Percentiles rank a stretch among this genome's conserved stretches.
Evolutionary conservation across 2,329 filamentous ascomycete species (phyloP).

Genomic region (Diaporthe sp.): DNA sequence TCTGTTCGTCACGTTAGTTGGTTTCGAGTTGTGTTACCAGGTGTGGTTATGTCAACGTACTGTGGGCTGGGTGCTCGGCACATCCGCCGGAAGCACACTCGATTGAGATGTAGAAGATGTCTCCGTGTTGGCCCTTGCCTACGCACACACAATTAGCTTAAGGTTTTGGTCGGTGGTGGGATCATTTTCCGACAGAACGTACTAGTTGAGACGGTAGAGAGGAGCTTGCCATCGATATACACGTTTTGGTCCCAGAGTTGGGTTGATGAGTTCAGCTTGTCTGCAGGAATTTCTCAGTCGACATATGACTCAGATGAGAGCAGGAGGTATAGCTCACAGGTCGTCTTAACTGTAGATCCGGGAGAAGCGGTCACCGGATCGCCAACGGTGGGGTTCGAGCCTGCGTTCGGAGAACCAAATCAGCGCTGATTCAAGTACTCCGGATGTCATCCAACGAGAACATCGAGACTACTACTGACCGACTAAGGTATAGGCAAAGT

Average conservation of each 20-base stretch:
- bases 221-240: not conserved
- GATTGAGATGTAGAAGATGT: constrained; percentile 19
- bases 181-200: not conserved
- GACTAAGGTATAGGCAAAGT: constrained; percentile 7
- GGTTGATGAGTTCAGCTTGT: constrained; percentile 6
- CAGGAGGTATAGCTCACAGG: not conserved
- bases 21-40: not conserved
- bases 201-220: constrained; percentile 7
- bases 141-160: not conserved
- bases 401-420: not conserved
- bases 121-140: constrained; percentile 13
- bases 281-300: not conserved
- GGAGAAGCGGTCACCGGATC: not conserved
- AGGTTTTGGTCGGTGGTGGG: rapidly evolving
- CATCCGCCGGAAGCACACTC: constrained; percentile 3
- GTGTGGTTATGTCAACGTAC: not conserved
- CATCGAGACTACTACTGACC: not conserved
- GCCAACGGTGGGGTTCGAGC: not conserved
- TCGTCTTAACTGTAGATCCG: constrained; percentile 1
- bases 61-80: constrained; percentile 1
- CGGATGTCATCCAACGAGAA: not conserved
- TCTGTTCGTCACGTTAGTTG: not conserved
- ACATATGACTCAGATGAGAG: not conserved
- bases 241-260: constrained; percentile 20
- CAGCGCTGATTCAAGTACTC: not conserved